These are phyloP conservation scores for Periconia sp. DNA, from an alignment of 2,329 filamentous ascomycete genomes.

Conservation along the genomic window DNA sequence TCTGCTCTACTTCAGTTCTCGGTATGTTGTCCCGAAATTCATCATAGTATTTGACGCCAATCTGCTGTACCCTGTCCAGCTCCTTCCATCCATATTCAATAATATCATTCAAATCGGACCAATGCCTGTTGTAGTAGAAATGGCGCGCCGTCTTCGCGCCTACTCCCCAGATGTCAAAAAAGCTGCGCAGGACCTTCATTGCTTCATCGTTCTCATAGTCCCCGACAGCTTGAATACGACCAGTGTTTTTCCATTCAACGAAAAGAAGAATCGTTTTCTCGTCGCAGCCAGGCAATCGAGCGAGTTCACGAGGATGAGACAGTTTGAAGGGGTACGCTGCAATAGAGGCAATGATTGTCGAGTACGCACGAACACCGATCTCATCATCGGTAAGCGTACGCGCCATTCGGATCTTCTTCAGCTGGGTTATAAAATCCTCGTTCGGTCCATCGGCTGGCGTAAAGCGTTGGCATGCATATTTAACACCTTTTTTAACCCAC, in stretches of 20 bases:
- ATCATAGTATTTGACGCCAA: slow-evolving; percentile 91
- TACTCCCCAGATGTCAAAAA: slow-evolving; percentile 92
- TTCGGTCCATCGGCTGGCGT: slow-evolving; percentile 74
- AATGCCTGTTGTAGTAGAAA: slow-evolving; percentile 75
- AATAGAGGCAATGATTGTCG: slow-evolving; percentile 79
- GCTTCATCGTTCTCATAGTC: slow-evolving; percentile 66
- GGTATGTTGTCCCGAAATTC: slow-evolving; percentile 76
- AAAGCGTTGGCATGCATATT: slow-evolving; percentile 79
- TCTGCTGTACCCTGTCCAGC: slow-evolving; percentile 81
- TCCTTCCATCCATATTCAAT: slow-evolving; percentile 77
- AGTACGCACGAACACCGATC: slow-evolving; percentile 83
- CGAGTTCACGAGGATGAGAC: slow-evolving; percentile 46
- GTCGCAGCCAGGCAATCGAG: slow-evolving; percentile 74
- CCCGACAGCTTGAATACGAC: slow-evolving; percentile 63
- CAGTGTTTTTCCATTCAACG: slow-evolving; percentile 69
- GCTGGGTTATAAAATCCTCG: slow-evolving; percentile 68
- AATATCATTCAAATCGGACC: slow-evolving; percentile 83
- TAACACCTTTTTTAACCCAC: slow-evolving; percentile 64
- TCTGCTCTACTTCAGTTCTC: slow-evolving; percentile 70
- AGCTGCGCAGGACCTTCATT: slow-evolving; percentile 66
- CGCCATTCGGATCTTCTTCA: slow-evolving; percentile 73
- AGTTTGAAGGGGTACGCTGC: slow-evolving; percentile 74
- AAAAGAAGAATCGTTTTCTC: slow-evolving; percentile 77
- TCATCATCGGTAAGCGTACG: slow-evolving; percentile 73
- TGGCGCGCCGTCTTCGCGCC: slow-evolving; percentile 77